These are phyloP conservation scores for Gremmenia infestans DNA, from an alignment of 2,329 filamentous ascomycete genomes.

Conservation along the genomic window DNA sequence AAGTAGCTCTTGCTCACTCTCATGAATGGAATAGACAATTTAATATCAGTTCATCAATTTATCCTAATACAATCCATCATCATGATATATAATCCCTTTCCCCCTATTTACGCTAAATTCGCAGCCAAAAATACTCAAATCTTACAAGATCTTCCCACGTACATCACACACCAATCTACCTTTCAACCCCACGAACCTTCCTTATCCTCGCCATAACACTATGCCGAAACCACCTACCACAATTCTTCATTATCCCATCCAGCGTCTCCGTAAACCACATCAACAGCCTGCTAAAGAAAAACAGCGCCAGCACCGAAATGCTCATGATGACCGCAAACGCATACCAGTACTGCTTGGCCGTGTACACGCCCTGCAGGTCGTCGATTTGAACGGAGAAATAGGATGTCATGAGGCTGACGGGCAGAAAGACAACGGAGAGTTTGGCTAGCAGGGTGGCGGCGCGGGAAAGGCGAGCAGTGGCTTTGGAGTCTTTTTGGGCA, in stretches of 20 bases:
- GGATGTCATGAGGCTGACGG: constrained; percentile 67
- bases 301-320: constrained; percentile 53
- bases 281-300: constrained; percentile 46
- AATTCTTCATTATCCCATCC: constrained; percentile 29
- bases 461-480: constrained; percentile 65
- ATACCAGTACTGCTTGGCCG: constrained; percentile 60
- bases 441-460: constrained; percentile 70
- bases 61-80: background rate
- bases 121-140: no score
- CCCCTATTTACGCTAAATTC: no score
- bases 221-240: background rate
- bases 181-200: background rate
- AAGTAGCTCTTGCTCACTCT: no score
- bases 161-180: background rate
- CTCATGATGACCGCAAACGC: constrained; percentile 59
- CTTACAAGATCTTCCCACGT: background rate
- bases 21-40: no score
- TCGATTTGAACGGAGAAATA: constrained; percentile 67
- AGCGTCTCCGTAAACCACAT: constrained; percentile 43
- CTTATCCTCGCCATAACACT: background rate
- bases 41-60: no score
- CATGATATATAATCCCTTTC: background rate
- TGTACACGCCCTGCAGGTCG: constrained; percentile 52
- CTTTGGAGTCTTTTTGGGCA: constrained; percentile 67
- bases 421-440: constrained; percentile 69